phyloP scores from a whole-genome alignment of 2,329 filamentous ascomycete genomes.

The Phialophora tarda region DNA sequence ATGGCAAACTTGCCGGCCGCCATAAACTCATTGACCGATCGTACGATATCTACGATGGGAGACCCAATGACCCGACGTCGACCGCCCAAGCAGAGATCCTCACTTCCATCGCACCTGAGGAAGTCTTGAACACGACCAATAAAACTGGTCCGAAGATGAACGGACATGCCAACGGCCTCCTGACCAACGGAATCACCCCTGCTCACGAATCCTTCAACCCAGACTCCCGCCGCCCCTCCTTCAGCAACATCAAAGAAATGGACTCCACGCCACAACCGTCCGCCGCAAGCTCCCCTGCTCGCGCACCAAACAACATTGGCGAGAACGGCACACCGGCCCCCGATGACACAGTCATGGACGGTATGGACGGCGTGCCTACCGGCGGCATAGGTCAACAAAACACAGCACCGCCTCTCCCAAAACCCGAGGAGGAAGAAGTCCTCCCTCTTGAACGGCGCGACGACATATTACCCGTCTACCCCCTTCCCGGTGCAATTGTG shows the following conservation, averaged over 20 bases:
- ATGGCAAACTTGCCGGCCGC: slow-evolving; percentile 76
- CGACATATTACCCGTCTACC: slow-evolving; percentile 77
- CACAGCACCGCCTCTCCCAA: slow-evolving; percentile 31
- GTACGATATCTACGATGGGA: slow-evolving; percentile 90
- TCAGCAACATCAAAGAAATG: slow-evolving; percentile 69
- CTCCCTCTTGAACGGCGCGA: slow-evolving; percentile 69
- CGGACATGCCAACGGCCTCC: slow-evolving; percentile 26
- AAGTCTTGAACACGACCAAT: slow-evolving; percentile 36
- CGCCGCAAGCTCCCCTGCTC: slow-evolving; percentile 81
- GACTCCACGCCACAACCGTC: slow-evolving; percentile 82
- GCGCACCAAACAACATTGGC: slow-evolving; percentile 61
- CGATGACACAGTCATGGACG: slow-evolving; percentile 29
- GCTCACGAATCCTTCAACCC: slow-evolving; percentile 61
- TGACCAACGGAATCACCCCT: slow-evolving; percentile 50
- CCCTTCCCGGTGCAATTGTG: slow-evolving; percentile 87
- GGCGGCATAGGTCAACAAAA: slow-evolving; percentile 24
- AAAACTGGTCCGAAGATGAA: slow-evolving; percentile 47
- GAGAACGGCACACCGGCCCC: slow-evolving; percentile 52
- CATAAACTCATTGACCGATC: slow-evolving; percentile 84
- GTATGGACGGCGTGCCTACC: slow-evolving; percentile 4
- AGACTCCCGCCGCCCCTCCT: slow-evolving; percentile 67
- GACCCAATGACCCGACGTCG: slow-evolving; percentile 88
- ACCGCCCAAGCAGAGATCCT: slow-evolving; percentile 76
- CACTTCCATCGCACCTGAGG: slow-evolving; percentile 55
- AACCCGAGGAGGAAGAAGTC: slow-evolving; percentile 43